Base-by-base conservation (phyloP, 768 basidiomycete species). In the Pleurotus tuoliensis region DNA sequence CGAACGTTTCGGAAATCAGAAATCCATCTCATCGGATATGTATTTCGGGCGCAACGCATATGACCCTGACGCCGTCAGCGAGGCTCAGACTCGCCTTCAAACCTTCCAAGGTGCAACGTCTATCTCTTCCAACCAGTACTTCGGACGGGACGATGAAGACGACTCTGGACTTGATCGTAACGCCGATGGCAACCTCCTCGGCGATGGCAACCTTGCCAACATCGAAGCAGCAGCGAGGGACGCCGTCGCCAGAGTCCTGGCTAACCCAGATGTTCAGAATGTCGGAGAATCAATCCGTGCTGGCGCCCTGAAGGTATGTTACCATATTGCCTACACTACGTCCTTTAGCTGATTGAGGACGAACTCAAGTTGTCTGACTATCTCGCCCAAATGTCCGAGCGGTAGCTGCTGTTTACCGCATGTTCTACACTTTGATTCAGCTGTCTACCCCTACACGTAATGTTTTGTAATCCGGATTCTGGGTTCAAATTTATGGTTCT, bases 1-100 rank as follows among this genome's bases (percentile, higher is more conserved):
- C 56, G 89, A 95, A 6, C 92, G 91, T 64, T 99, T 98, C 69
- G 92, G 93, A 2, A 70, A 66, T 58, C 97, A 98, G 69, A 99
- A 98, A 68, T 94, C 83, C 54, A 99, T 99, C 69, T 98, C 95
- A 4, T 96, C 94, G 3, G 97, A 98, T 66, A 94, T 94, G 91
- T 98, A 88, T 77, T 98, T 98, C 68, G 93, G 88, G 20, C 83
- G 96, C 41, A 89, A 90, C 48, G 70, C 85, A 18, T 98, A 97
- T 72, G 95, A 98, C 66, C 83, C 92, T 1, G 64, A 69, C 38
- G 78, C 84, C 3, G 64, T 81, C 41, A 72, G 77, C 46, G 94
- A 98, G 72, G 94, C 94, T 4, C 89, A 92, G 65, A 72, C 80
- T 9, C 86, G 96, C 2, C 75, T 98, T 41, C 82, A 87, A 63